phyloP scores from a whole-genome alignment of 148 eudicot species.

The Fallopia convolvulus region DNA sequence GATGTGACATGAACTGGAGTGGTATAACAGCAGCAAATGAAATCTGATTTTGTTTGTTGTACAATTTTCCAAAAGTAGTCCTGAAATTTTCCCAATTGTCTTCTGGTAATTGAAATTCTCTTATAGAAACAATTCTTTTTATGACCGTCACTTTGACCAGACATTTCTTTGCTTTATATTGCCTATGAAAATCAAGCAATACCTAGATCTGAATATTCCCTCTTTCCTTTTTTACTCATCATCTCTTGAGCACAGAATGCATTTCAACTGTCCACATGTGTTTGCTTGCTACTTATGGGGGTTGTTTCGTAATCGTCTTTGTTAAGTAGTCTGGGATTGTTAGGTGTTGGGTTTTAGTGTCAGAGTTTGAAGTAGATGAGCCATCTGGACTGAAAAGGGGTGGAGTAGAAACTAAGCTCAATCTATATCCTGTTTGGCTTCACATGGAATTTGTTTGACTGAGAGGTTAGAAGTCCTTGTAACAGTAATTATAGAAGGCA shows the following conservation, averaged over 20 bases:
- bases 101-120: background rate
- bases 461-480: background rate
- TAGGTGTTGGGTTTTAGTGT: conserved; percentile 6
- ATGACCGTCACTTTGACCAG: background rate
- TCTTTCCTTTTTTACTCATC: background rate
- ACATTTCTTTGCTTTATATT: background rate
- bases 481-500: background rate
- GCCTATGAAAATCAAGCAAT: background rate
- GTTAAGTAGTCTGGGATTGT: background rate
- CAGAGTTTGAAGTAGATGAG: background rate
- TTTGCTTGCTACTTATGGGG: background rate
- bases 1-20: background rate
- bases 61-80: background rate
- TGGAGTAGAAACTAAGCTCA: background rate
- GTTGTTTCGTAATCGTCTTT: background rate
- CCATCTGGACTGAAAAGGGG: background rate
- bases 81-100: background rate
- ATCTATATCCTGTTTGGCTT: background rate
- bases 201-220: background rate
- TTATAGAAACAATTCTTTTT: background rate
- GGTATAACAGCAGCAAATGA: background rate
- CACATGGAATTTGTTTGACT: background rate
- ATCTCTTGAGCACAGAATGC: background rate
- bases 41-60: background rate
- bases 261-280: background rate